A percentile compares a stretch with the other conserved stretches of the same genome.
These are phyloP conservation scores for Apiospora marii DNA, from an alignment of 2,329 filamentous ascomycete genomes.

Conservation along the genomic window DNA sequence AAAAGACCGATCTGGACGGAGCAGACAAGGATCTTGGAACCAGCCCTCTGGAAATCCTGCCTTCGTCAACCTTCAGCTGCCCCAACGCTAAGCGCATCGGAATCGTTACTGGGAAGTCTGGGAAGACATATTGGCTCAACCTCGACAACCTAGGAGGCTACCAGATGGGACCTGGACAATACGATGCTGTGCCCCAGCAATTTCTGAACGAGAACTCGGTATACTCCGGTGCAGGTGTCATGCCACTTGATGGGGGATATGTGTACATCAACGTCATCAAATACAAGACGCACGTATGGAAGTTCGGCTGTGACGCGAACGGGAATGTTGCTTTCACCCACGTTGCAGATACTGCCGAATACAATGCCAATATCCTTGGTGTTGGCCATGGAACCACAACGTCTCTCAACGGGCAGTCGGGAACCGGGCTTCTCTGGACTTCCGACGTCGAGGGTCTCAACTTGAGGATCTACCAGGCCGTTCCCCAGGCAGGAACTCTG, in stretches of 20 bases:
- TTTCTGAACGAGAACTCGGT: conserved; percentile 57
- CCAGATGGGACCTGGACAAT: conserved; percentile 50
- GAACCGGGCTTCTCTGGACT: conserved; percentile 64
- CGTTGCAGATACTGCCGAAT: conserved; percentile 56
- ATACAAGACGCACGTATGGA: conserved; percentile 63
- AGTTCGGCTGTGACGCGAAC: conserved; percentile 59
- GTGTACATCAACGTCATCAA: conserved; percentile 61
- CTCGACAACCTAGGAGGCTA: conserved; percentile 58
- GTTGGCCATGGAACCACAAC: conserved; percentile 65
- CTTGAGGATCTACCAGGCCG: conserved; percentile 60
- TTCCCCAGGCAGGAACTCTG: conserved; percentile 54
- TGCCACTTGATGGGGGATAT: conserved; percentile 56
- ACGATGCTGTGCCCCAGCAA: conserved; percentile 52
- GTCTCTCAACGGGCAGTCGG: conserved; percentile 59
- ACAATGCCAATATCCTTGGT: conserved; percentile 61
- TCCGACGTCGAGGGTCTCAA: conserved; percentile 62
- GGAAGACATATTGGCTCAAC: conserved; percentile 59
- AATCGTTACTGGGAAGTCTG: conserved; percentile 57
- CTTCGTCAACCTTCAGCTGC: conserved; percentile 51
- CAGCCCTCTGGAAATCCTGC: conserved; percentile 52
- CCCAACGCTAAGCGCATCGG: conserved; percentile 54
- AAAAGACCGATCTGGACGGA: conserved; percentile 57
- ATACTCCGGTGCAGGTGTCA: conserved; percentile 55
- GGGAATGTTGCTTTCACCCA: conserved; percentile 62
- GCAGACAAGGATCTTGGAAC: conserved; percentile 59